Evolutionary conservation across 352 stramenopile species (phyloP).

Genomic region (Thalassiosira pacifica): DNA sequence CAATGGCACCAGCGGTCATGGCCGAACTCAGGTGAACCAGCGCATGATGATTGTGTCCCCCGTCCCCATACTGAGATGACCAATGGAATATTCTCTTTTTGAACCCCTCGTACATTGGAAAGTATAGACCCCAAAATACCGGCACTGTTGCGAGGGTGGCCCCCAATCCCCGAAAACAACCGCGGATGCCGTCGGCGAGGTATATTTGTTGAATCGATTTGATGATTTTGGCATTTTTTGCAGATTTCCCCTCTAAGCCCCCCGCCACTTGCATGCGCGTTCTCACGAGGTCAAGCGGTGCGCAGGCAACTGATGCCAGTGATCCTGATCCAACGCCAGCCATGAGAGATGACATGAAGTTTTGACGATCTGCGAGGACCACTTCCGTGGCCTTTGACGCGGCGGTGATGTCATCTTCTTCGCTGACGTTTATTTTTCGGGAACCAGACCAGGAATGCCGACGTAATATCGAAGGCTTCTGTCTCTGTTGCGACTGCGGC

Average conservation of each 20-base stretch:
- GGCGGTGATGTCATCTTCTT: constrained; percentile 41
- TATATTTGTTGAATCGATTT: constrained; percentile 73
- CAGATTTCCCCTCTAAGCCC: constrained; percentile 30
- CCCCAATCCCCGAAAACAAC: constrained; percentile 84
- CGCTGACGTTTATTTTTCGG: constrained; percentile 54
- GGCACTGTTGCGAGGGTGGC: constrained; percentile 83
- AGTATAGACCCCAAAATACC: constrained; percentile 86
- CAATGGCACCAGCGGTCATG: constrained; percentile 76
- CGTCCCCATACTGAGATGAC: constrained; percentile 42
- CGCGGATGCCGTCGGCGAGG: constrained; percentile 72
- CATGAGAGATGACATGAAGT: constrained; percentile 69
- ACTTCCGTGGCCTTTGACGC: neutral
- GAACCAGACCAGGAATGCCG: constrained; percentile 59
- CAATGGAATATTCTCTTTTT: constrained; percentile 66
- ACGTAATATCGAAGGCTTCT: constrained; percentile 22
- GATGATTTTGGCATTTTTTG: constrained; percentile 47
- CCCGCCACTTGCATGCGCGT: constrained; percentile 85
- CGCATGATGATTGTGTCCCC: constrained; percentile 56
- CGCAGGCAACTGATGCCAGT: constrained; percentile 81
- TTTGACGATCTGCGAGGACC: constrained; percentile 29
- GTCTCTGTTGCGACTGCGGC: neutral
- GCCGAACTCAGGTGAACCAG: constrained; percentile 77
- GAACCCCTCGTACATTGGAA: constrained; percentile 83
- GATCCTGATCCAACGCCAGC: constrained; percentile 79
- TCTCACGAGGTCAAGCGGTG: constrained; percentile 84